Evolutionary conservation across 208 protist species (phyloP).

Genomic region (Leptomonas seymouri): DNA sequence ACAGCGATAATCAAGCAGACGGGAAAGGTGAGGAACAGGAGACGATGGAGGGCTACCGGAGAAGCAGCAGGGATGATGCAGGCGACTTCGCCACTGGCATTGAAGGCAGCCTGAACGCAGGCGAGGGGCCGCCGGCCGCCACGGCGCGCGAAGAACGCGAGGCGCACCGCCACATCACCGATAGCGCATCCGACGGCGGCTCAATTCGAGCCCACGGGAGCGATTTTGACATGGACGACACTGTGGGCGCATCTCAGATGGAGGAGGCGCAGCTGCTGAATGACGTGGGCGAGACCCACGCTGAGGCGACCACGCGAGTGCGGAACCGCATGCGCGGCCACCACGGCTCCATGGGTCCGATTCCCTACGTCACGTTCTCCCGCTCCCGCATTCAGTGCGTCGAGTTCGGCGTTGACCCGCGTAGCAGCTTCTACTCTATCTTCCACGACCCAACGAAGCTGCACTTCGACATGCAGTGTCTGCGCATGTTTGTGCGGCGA

Average conservation of each 20-base stretch:
- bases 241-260: background rate
- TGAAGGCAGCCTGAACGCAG: too few relatives aligned
- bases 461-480: slow-evolving; percentile 81
- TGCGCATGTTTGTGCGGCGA: slow-evolving; percentile 84
- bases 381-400: slow-evolving; percentile 75
- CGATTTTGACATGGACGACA: slow-evolving; percentile 29
- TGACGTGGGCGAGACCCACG: slow-evolving; percentile 24
- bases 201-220: slow-evolving; percentile 3
- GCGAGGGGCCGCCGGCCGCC: background rate
- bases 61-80: background rate
- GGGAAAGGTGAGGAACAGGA: background rate
- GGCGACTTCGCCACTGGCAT: background rate
- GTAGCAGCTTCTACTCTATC: slow-evolving; percentile 59
- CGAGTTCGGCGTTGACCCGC: slow-evolving; percentile 64
- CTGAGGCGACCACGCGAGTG: slow-evolving; percentile 22
- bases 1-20: background rate
- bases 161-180: background rate
- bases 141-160: slow-evolving; percentile 25
- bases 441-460: slow-evolving; percentile 54
- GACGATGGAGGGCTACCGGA: background rate
- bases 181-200: background rate
- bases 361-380: slow-evolving; percentile 81
- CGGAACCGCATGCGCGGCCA: slow-evolving; percentile 35
- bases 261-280: slow-evolving; percentile 18
- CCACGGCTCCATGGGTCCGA: slow-evolving; percentile 49